These are phyloP conservation scores for Chaetomium sp. DNA, from an alignment of 2,329 filamentous ascomycete genomes.

Conservation along the genomic window DNA sequence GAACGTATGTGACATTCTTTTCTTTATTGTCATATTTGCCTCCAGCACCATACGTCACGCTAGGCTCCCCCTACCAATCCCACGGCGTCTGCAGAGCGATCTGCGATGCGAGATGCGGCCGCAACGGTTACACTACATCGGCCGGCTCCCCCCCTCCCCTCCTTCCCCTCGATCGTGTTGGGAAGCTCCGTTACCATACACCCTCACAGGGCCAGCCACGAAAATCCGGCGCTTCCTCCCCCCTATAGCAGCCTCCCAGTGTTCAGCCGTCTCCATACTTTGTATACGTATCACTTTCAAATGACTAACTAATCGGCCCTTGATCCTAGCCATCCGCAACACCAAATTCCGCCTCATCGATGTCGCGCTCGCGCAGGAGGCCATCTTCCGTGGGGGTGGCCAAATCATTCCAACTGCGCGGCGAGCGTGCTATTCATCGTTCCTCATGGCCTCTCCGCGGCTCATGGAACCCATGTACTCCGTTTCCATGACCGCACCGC, in stretches of 20 bases:
- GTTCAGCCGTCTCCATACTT: not conserved
- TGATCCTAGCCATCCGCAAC: slow-evolving; percentile 74
- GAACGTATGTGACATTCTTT: slow-evolving; percentile 62
- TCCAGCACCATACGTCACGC: slow-evolving; percentile 5
- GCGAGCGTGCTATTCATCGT: slow-evolving; percentile 88
- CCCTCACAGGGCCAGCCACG: not conserved
- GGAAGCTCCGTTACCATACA: not conserved
- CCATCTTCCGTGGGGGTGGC: slow-evolving; percentile 90
- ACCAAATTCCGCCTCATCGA: slow-evolving; percentile 97
- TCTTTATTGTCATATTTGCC: not conserved
- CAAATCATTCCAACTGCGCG: slow-evolving; percentile 96
- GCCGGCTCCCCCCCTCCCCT: not conserved
- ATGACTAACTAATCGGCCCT: not conserved
- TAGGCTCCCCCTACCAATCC: too few relatives aligned
- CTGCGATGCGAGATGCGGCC: not conserved
- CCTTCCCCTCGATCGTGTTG: not conserved
- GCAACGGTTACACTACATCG: not conserved
- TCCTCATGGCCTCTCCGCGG: slow-evolving; percentile 92
- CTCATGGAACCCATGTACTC: slow-evolving; percentile 96
- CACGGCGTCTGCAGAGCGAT: slow-evolving; percentile 7
- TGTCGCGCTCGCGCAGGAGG: slow-evolving; percentile 75
- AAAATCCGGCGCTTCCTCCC: too few relatives aligned
- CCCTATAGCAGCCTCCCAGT: too few relatives aligned
- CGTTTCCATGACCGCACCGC: slow-evolving; percentile 86
- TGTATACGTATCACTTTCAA: not conserved